These are phyloP conservation scores for Fonsecaea nubica DNA, from an alignment of 2,329 filamentous ascomycete species.

Conservation along the genomic window DNA sequence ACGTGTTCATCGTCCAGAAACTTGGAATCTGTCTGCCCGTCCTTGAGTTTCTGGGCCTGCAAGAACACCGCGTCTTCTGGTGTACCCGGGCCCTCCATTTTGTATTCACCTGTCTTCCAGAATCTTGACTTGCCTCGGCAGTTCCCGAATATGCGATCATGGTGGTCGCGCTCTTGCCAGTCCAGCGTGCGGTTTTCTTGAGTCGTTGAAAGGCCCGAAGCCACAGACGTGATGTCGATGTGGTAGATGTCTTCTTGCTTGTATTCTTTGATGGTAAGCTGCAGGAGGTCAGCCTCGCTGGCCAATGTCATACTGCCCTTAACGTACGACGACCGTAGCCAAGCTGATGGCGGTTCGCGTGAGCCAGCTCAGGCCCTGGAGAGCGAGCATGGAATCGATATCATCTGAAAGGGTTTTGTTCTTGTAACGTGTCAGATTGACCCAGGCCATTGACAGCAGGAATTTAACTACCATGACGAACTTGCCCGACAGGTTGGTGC, in stretches of 20 bases:
- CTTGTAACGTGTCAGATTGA: conserved; percentile 51
- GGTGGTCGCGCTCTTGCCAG: conserved; percentile 68
- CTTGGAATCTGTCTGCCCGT: conserved; percentile 63
- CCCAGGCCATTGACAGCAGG: neutral
- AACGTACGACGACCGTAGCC: conserved; percentile 62
- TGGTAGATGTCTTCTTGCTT: conserved; percentile 59
- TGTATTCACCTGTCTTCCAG: conserved; percentile 46
- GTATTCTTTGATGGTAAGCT: conserved; percentile 49
- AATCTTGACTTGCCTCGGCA: conserved; percentile 65
- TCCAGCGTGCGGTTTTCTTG: conserved; percentile 64
- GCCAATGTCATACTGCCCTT: conserved; percentile 52
- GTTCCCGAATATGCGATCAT: conserved; percentile 79
- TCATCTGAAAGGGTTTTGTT: conserved; percentile 76
- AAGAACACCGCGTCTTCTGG: conserved; percentile 49
- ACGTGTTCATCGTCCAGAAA: conserved; percentile 66
- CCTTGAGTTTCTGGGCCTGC: conserved; percentile 52
- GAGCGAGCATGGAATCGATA: conserved; percentile 68
- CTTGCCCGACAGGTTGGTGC: conserved; percentile 71
- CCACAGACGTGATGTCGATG: conserved; percentile 74
- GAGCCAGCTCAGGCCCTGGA: conserved; percentile 74
- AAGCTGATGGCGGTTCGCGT: conserved; percentile 73
- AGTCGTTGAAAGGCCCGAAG: conserved; percentile 73
- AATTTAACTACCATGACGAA: conserved; percentile 68
- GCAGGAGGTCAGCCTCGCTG: conserved; percentile 53
- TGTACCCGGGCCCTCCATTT: conserved; percentile 50